Percentiles rank a stretch among this genome's conserved stretches.
phyloP scores from a whole-genome alignment of 2,329 filamentous ascomycete genomes.

The Helotiales sp. region DNA sequence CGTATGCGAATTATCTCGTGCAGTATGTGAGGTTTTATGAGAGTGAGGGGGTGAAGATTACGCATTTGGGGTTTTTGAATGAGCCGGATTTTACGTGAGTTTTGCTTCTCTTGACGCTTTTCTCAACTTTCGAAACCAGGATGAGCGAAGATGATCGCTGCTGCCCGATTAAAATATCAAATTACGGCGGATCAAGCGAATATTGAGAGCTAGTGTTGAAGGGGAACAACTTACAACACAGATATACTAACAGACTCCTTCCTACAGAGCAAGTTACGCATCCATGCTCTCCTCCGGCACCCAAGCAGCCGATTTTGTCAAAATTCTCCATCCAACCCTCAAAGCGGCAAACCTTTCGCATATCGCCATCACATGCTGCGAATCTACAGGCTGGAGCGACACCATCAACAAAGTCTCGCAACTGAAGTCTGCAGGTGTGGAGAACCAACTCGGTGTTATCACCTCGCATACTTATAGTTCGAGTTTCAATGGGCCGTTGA shows the following conservation, averaged over 20 bases:
- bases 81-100: slow-evolving; percentile 48
- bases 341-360: slow-evolving; percentile 44
- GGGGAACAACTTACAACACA: not conserved
- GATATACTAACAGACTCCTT: not conserved
- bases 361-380: slow-evolving; percentile 51
- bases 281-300: slow-evolving; percentile 53
- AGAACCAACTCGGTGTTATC: slow-evolving; percentile 47
- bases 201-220: not conserved
- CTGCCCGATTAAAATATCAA: no score
- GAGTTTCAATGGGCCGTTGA: slow-evolving; percentile 48
- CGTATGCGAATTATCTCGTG: slow-evolving; percentile 55
- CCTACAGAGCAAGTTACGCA: slow-evolving; percentile 45
- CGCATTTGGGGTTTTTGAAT: slow-evolving; percentile 51
- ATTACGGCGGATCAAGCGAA: no score
- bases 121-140: no score
- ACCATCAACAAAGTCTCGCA: slow-evolving; percentile 45
- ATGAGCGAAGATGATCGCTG: no score
- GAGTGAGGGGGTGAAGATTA: slow-evolving; percentile 47
- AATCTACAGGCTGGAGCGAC: slow-evolving; percentile 49
- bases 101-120: not conserved
- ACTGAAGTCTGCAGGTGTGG: slow-evolving; percentile 46
- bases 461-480: slow-evolving; percentile 50
- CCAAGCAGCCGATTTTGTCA: slow-evolving; percentile 57
- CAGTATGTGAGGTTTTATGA: slow-evolving; percentile 52
- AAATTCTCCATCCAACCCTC: slow-evolving; percentile 48